These are phyloP conservation scores for Ochetophila trinervis DNA, from an alignment of 306 rosid genomes.

Conservation along the genomic window DNA sequence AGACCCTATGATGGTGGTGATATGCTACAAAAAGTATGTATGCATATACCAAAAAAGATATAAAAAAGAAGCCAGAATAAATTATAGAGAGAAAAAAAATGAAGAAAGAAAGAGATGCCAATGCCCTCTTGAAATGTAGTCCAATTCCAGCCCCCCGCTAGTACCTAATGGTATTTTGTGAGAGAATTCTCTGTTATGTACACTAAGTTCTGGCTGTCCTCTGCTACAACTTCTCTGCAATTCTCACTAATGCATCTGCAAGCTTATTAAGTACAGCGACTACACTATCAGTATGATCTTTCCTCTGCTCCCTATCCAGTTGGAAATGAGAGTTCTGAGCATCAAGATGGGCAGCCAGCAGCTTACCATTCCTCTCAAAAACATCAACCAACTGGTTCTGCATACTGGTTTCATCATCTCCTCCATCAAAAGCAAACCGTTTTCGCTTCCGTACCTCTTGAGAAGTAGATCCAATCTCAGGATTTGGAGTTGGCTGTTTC, in stretches of 20 bases:
- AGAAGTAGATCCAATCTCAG: constrained; percentile 73
- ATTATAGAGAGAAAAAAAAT: not conserved
- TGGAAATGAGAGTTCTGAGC: constrained; percentile 73
- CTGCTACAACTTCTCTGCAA: constrained; percentile 82
- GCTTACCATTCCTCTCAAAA: constrained; percentile 75
- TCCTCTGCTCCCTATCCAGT: constrained; percentile 81
- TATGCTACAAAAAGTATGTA: constrained; percentile 27
- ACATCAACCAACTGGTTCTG: constrained; percentile 74
- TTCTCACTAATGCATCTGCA: constrained; percentile 86
- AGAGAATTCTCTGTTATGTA: constrained; percentile 47
- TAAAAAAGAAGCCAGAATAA: not conserved
- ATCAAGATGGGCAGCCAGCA: constrained; percentile 67
- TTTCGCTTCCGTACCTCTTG: constrained; percentile 75
- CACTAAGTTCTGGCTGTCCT: constrained; percentile 37
- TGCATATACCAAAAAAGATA: constrained; percentile 21
- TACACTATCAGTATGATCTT: constrained; percentile 57
- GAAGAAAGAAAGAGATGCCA: constrained; percentile 11
- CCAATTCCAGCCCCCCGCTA: constrained; percentile 39
- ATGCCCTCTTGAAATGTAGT: constrained; percentile 25
- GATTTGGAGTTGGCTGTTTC: constrained; percentile 52
- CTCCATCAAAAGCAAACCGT: constrained; percentile 48
- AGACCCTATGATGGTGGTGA: constrained; percentile 37
- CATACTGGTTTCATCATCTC: constrained; percentile 46
- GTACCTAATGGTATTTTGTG: constrained; percentile 24
- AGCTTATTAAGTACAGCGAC: constrained; percentile 89